Conservation (phyloP, 2,329 filamentous ascomycete genomes). For the Elsinoe necatrix region DNA sequence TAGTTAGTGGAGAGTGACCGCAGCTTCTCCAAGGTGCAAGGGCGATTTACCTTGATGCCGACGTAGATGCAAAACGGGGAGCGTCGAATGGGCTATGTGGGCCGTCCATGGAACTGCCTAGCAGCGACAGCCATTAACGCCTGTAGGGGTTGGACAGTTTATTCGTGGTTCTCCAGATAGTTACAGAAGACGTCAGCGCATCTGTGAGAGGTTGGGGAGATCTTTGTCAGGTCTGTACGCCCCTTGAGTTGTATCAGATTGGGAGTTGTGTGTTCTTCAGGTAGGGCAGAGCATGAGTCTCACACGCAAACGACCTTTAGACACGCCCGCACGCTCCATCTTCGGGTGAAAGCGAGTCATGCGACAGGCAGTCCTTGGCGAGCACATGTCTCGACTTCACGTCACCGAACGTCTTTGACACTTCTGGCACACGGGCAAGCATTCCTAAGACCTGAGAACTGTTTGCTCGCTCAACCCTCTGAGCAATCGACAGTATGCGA, state of each 20-base stretch:
- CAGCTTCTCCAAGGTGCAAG: constrained; percentile 5
- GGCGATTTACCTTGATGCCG: constrained; percentile 14
- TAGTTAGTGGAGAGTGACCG: not conserved
- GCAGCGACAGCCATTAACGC: constrained; percentile 15
- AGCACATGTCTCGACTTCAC: constrained; percentile 8
- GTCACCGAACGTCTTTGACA: constrained; percentile 7
- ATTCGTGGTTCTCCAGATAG: not conserved
- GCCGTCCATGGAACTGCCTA: constrained; percentile 15
- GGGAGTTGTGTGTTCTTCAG: not conserved
- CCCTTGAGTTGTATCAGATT: not conserved
- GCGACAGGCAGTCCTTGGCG: constrained; percentile 4
- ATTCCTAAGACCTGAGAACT: not conserved
- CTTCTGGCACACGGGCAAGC: not conserved
- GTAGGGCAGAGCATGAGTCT: not conserved
- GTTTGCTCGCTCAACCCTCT: not conserved
- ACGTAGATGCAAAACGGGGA: constrained; percentile 13
- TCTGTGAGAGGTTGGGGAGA: not conserved
- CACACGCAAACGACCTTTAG: not conserved
- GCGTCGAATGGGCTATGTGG: constrained; percentile 17
- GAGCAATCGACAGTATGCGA: constrained; percentile 13
- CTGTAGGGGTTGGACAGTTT: not conserved
- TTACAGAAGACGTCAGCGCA: not conserved
- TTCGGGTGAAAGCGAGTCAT: constrained; percentile 2
- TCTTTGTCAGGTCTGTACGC: not conserved
- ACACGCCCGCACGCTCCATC: constrained; percentile 4